Evolutionary conservation across 2,329 filamentous ascomycete species (phyloP).

Genomic region (Colletotrichum sp.): DNA sequence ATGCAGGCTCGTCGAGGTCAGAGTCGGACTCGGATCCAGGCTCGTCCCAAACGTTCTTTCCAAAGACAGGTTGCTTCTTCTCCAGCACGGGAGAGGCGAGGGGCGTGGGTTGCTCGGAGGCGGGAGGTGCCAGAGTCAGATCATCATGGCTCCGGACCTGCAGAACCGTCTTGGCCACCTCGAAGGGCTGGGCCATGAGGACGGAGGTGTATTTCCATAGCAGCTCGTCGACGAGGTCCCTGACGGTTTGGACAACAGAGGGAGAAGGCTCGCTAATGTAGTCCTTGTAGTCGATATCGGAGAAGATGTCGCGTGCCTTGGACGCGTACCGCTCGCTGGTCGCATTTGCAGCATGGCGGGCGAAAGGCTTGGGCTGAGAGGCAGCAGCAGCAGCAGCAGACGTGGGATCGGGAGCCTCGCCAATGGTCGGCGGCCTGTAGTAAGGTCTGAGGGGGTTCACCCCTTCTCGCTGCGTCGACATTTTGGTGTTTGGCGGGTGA

Average conservation of each 20-base stretch:
- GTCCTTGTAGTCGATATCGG: slow-evolving; percentile 90
- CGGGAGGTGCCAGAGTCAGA: slow-evolving; percentile 25
- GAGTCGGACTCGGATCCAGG: slow-evolving; percentile 62
- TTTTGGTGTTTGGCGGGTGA: slow-evolving; percentile 38
- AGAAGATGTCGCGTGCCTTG: slow-evolving; percentile 83
- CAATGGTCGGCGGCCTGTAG: slow-evolving; percentile 68
- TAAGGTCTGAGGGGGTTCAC: slow-evolving; percentile 73
- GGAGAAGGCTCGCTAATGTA: slow-evolving; percentile 81
- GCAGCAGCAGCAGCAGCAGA: slow-evolving; percentile 33
- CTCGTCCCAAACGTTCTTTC: slow-evolving; percentile 33
- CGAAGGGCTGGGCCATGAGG: slow-evolving; percentile 91
- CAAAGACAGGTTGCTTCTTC: slow-evolving; percentile 36
- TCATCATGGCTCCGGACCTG: slow-evolving; percentile 72
- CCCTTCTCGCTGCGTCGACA: slow-evolving; percentile 50
- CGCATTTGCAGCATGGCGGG: slow-evolving; percentile 43
- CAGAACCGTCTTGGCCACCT: slow-evolving; percentile 92
- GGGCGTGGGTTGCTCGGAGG: slow-evolving; percentile 25
- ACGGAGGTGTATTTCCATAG: slow-evolving; percentile 92
- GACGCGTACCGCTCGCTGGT: slow-evolving; percentile 50
- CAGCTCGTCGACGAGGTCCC: slow-evolving; percentile 81
- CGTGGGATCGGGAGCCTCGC: slow-evolving; percentile 45
- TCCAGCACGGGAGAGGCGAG: slow-evolving; percentile 27
- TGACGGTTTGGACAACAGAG: slow-evolving; percentile 75
- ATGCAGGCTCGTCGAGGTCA: slow-evolving; percentile 79
- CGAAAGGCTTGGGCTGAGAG: slow-evolving; percentile 46